Evolutionary conservation across 129 eudicot genomes (phyloP), one percentile per base, ranked within the genome.

Genomic region (Escallonia rubra): DNA sequence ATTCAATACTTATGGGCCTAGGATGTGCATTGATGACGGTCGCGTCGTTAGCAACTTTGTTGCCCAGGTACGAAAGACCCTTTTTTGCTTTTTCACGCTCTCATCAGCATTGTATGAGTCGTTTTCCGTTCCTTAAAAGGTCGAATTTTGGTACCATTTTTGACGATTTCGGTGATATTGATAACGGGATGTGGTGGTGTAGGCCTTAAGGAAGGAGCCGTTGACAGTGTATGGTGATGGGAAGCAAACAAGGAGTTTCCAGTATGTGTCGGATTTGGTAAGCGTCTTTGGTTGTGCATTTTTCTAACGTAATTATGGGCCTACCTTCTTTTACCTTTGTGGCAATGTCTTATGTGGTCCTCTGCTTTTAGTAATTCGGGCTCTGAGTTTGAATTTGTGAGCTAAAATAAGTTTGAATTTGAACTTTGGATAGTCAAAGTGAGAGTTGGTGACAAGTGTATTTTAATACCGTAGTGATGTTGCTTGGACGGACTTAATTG

Each of bases 21-120:
- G 96, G 71, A 92, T 92, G 98, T 86, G 89, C 82, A 92, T 92
- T 43, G 98, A 92, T 38, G 98, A 92, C 66, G 98, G 98, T 4
- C 98, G 98, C 71, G 98, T 92, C 5, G 98, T 92, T 61, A 92
- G 98, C 79, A 92, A 92, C 81, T 92, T 92, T 75, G 96, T 92
- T 78, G 96, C 98, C 41, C 98, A 92, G 95, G 96, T 86, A 65
- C 61, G 7, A n/a, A n/a, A n/a, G n/a, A 13, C 5, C 16, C 34
- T 4, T 48, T 47, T 13, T 0, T 54, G 7, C 34, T 1, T 23
- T 1, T 1, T 23, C 34, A 23, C 34, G 34, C 48, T 16, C 43
- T 6, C 43, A 49, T 38, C 12, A 39, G 9, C 41, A 39, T 68
- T 15, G 13, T 63, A 10, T 48, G 34, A 23, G 34, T 23, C 34